Conservation (phyloP, 371 early-diverging fungal species). For the Circinella minor region DNA sequence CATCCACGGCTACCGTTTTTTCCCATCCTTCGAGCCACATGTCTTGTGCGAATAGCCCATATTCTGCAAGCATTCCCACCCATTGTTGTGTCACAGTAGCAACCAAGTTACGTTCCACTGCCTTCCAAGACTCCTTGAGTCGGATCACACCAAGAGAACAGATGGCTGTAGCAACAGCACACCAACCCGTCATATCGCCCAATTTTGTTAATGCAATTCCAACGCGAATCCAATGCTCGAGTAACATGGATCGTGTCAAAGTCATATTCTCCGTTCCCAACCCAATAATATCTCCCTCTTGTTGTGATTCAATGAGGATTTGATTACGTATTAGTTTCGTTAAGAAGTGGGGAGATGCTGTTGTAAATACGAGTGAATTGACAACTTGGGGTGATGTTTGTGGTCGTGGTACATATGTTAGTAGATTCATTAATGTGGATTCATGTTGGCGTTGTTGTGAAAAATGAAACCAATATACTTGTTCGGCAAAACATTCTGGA, state of each 20-base stretch:
- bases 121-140: slow-evolving; percentile 78
- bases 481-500: slow-evolving; percentile 71
- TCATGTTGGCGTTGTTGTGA: slow-evolving; percentile 35
- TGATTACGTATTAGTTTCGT: slow-evolving; percentile 75
- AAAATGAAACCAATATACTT: slow-evolving; percentile 72
- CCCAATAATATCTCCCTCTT: slow-evolving; percentile 21
- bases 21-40: slow-evolving; percentile 40
- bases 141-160: slow-evolving; percentile 77
- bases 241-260: slow-evolving; percentile 54
- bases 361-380: slow-evolving; percentile 58
- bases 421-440: slow-evolving; percentile 32
- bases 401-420: slow-evolving; percentile 47
- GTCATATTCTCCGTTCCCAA: slow-evolving; percentile 17
- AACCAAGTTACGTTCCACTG: slow-evolving; percentile 58
- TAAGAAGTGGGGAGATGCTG: slow-evolving; percentile 70
- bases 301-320: slow-evolving; percentile 69
- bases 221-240: slow-evolving; percentile 79
- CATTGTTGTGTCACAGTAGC: slow-evolving; percentile 57
- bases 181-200: slow-evolving; percentile 77
- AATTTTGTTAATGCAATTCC: slow-evolving; percentile 58
- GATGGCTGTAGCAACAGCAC: slow-evolving; percentile 75
- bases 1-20: slow-evolving; percentile 1
- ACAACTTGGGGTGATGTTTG: slow-evolving; percentile 42
- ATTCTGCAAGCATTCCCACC: slow-evolving; percentile 58
- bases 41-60: slow-evolving; percentile 51